Evolutionary conservation across 768 basidiomycete genomes (phyloP), one percentile per base, ranked within the genome.

Genomic region (Boletus sp.): DNA sequence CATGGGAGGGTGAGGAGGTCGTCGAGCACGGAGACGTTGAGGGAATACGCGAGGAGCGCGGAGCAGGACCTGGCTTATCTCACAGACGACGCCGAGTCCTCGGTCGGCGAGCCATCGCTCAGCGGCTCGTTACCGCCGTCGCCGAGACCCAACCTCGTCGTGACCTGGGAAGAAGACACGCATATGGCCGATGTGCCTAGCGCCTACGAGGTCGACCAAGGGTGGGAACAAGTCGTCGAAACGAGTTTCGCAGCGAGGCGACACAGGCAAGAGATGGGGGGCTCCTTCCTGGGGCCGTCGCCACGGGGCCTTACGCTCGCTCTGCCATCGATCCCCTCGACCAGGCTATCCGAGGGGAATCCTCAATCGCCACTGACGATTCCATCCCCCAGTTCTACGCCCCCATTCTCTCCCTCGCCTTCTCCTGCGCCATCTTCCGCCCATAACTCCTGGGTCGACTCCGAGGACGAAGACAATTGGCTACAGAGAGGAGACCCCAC

Each of bases 1-100:
- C 64, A 68, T 5, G 56, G 58, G 24, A 52, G 64, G 50, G 5
- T 64, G 5, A 78, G 63, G 55, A 76, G 71, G 33, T 68, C 73
- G 14, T 54, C 64, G 11, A 82, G 81, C 55, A 69, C 67, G 53
- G 79, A 80, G 58, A 83, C 82, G 1, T 54, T 83, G 50, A 72
- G 70, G 44, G 52, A 65, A 8, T 30, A 17, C 7, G 5, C 48
- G 45, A 47, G 15, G 7, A 52, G 57, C 29, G 58, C 36, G 5
- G 24, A 5, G 6, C 61, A 40, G 4, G 59, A 67, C 20, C 4
- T 55, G 6, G 57, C 55, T 17, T 63, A 61, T 50, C 60, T 59
- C 50, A 59, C 67, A 7, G 58, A 64, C 12, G 62, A 62, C 11
- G 44, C 58, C 9, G 47, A 56, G 2, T 59, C 61, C 50, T 70